Evolutionary conservation across 73 alveolate species (phyloP), one percentile per base, ranked within the genome.

Genomic region (Paramecium sexaurelia): DNA sequence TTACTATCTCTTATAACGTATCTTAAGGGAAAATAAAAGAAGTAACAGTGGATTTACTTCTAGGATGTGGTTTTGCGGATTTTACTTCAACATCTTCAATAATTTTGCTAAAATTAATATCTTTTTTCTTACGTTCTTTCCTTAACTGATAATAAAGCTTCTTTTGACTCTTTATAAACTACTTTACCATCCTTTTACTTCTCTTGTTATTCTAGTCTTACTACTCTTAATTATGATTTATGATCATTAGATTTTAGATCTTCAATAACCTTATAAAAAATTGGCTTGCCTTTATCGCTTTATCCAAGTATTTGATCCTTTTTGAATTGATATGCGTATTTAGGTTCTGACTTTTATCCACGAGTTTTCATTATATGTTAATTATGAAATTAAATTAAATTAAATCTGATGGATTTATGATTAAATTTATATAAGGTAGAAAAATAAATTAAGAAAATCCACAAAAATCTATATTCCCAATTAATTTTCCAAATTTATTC

Each of bases 181-280:
- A 71, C 36, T 36, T 71, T 71, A 19, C 86, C 86, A 11, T 71
- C 43, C 56, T 71, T 71, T 36, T 71, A 37, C 36, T 71, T 37
- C 29, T 35, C 86, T 37, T 71, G 36, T 10, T 61, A 61, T 24
- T 71, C 86, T 9, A 71, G 43, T 37, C 43, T 37, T 19, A 71
- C 66, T 33, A 71, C 86, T 37, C 27, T 29, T 71, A 71, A 71
- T 37, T 71, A 20, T 13, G 66, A 71, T 71, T 40, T 71, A 10
- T 71, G 56, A n/a, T 71, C 86, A 71, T 71, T 71, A 20, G 86
- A 33, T 36, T 71, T 71, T 40, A 71, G 19, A 71, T 71, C 86
- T 71, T 71, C 86, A 0, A 71, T 33, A 0, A 71, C 86, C 35
- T 71, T 71, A 9, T 32, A 71, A 17, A 71, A 40, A 61, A 71